phyloP scores from a whole-genome alignment of 2,329 filamentous ascomycete genomes.

The Periconia digitata region DNA sequence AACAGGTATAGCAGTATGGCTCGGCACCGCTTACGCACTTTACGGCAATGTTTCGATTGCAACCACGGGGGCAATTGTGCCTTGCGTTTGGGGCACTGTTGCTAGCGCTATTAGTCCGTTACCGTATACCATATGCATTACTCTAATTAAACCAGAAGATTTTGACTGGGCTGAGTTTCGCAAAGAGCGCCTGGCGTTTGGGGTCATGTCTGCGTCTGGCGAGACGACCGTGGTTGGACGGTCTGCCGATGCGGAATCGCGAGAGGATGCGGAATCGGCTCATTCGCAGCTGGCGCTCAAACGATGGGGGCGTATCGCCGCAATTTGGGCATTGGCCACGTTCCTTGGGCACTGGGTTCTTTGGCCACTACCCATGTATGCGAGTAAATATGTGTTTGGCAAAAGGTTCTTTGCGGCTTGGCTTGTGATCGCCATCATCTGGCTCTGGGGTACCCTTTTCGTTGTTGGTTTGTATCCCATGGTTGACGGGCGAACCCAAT shows the following conservation, averaged over 20 bases:
- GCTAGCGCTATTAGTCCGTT: conserved; percentile 48
- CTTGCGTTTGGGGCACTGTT: conserved; percentile 57
- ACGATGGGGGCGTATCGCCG: conserved; percentile 51
- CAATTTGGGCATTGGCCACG: conserved; percentile 52
- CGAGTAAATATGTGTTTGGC: conserved; percentile 52
- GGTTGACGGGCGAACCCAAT: conserved; percentile 17
- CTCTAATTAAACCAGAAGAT: conserved; percentile 47
- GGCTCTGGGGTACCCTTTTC: conserved; percentile 56
- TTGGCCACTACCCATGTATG: conserved; percentile 60
- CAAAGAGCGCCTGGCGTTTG: conserved; percentile 47
- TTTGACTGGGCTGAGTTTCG: conserved; percentile 47
- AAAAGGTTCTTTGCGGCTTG: conserved; percentile 55
- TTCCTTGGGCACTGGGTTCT: conserved; percentile 58
- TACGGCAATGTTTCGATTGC: conserved; percentile 53
- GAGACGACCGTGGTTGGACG: background rate
- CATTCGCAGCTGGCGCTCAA: conserved; percentile 42
- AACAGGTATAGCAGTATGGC: conserved; percentile 57
- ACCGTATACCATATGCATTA: conserved; percentile 52
- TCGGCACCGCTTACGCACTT: conserved; percentile 50
- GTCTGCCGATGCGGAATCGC: background rate
- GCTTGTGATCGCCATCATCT: conserved; percentile 55
- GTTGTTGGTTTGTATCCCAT: conserved; percentile 55
- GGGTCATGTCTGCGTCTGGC: conserved; percentile 13
- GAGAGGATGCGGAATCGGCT: conserved; percentile 8
- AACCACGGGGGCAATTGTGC: conserved; percentile 52